Evolutionary conservation across 2,329 filamentous ascomycete species (phyloP).

Genomic region (Verticillium alfalfae): DNA sequence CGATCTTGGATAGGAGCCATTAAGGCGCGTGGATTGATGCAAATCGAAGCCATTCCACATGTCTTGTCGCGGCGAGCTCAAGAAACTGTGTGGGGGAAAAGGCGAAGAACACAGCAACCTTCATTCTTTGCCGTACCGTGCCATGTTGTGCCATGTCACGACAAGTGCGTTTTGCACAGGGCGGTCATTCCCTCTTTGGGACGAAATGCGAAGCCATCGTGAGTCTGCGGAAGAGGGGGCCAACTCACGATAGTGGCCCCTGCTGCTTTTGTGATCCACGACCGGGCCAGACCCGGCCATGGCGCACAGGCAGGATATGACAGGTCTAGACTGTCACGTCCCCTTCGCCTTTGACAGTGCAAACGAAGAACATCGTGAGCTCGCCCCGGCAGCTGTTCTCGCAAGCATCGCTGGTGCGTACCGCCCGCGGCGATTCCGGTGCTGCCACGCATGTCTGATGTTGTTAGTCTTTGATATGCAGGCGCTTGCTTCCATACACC

Average conservation of each 20-base stretch:
- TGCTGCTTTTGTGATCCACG: background rate
- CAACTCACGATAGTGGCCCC: background rate
- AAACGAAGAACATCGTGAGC: background rate
- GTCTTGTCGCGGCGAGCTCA: background rate
- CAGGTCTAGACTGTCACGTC: background rate
- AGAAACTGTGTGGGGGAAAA: no score
- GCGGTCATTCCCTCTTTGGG: background rate
- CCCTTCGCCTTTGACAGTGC: background rate
- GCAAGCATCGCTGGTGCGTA: background rate
- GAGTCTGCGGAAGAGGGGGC: background rate
- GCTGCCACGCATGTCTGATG: background rate
- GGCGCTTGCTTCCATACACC: background rate
- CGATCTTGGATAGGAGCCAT: background rate
- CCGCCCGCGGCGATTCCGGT: background rate
- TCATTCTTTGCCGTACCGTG: no score
- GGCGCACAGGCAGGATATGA: background rate
- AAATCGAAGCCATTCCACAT: background rate
- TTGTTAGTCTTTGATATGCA: background rate
- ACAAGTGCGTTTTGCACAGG: background rate
- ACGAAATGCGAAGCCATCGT: background rate
- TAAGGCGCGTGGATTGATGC: background rate
- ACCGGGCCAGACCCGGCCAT: constrained; percentile 1
- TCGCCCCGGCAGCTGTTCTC: background rate
- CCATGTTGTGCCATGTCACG: background rate
- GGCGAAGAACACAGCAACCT: no score